Evolutionary conservation across 2,329 filamentous ascomycete genomes (phyloP), one percentile per base, ranked within the genome.

Genomic region (Aspergillus carbonarius): DNA sequence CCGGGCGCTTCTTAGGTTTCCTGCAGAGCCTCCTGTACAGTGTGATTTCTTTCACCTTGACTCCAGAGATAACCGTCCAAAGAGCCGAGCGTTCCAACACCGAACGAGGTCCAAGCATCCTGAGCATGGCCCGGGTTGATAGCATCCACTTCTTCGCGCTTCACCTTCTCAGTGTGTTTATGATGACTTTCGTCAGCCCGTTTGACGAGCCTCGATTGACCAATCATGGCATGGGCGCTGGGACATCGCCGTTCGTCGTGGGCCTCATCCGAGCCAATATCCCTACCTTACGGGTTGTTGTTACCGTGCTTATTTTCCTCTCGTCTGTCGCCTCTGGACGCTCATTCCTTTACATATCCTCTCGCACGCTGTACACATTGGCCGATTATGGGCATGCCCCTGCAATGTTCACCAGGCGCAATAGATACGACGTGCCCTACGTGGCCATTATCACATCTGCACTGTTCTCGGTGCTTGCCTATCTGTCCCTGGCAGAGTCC

Each of bases 241-340:
- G 82, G 5, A 78, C 81, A 1, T 78, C 77, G 20, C 76, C 78
- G 4, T 80, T 75, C 61, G 66, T 79, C 9, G 69, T 79, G 27
- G 78, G 74, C 4, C 72, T 79, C 49, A 70, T 72, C 47, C 70
- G 71, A 9, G 87, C 87, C 35, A 85, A 85, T 35, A 83, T 91
- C 60, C 76, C 76, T 6, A 81, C 85, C 12, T 81, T 91, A 3
- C 84, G 86, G 1, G 78, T 84, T 60, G 85, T 92, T 68, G 86
- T 92, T 78, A 93, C 92, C 70, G 85, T 85, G 17, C 84, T 92
- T 15, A 84, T 93, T 7, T 80, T 93, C 18, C 88, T 90, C 0
- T 90, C 89, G 5, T 90, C 92, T 3, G 84, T 92, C 60, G 90
- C 88, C 0, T 90, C 90, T 8, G 90, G 88, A 63, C 91, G 89